Percentiles rank a stretch among this genome's conserved stretches.
phyloP scores from a whole-genome alignment of 2,329 filamentous ascomycete species.

The Mycosphaerella arachidis region DNA sequence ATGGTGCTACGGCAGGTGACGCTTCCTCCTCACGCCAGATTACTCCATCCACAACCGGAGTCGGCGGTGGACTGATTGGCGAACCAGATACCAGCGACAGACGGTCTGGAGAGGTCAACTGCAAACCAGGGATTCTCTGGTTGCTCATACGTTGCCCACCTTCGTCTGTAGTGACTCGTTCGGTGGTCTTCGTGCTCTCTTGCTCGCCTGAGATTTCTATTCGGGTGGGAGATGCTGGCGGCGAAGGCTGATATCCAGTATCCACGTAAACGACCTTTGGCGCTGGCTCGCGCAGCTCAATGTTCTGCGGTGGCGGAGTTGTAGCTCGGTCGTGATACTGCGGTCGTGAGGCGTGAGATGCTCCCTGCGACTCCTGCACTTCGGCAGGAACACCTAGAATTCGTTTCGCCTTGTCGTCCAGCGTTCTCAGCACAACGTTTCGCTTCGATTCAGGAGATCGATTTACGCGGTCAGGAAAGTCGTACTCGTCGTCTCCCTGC shows the following conservation, averaged over 20 bases:
- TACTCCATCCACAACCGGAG: slow-evolving; percentile 47
- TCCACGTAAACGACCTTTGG: slow-evolving; percentile 60
- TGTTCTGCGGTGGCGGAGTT: slow-evolving; percentile 14
- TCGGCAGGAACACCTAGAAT: slow-evolving; percentile 36
- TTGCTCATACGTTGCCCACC: slow-evolving; percentile 11
- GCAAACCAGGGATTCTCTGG: slow-evolving; percentile 8
- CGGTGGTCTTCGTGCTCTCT: slow-evolving; percentile 8
- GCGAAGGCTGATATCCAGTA: slow-evolving; percentile 76
- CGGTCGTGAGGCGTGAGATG: background rate
- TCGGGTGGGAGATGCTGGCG: slow-evolving; percentile 67
- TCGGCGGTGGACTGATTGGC: slow-evolving; percentile 61
- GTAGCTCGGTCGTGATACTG: slow-evolving; percentile 20
- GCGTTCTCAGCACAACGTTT: slow-evolving; percentile 30
- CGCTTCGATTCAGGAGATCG: slow-evolving; percentile 39
- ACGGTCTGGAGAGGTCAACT: slow-evolving; percentile 9
- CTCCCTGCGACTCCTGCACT: slow-evolving; percentile 12
- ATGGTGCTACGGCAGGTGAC: slow-evolving; percentile 15
- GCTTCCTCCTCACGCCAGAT: slow-evolving; percentile 23
- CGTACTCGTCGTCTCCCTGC: slow-evolving; percentile 63
- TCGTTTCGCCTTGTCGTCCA: slow-evolving; percentile 45
- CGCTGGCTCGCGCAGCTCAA: slow-evolving; percentile 11
- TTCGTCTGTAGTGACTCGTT: slow-evolving; percentile 10
- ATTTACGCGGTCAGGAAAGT: slow-evolving; percentile 39
- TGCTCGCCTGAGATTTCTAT: slow-evolving; percentile 13
- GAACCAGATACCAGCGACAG: slow-evolving; percentile 12